phyloP scores from a whole-genome alignment of 2,329 filamentous ascomycete genomes.

The Aspergillus intermedius region DNA sequence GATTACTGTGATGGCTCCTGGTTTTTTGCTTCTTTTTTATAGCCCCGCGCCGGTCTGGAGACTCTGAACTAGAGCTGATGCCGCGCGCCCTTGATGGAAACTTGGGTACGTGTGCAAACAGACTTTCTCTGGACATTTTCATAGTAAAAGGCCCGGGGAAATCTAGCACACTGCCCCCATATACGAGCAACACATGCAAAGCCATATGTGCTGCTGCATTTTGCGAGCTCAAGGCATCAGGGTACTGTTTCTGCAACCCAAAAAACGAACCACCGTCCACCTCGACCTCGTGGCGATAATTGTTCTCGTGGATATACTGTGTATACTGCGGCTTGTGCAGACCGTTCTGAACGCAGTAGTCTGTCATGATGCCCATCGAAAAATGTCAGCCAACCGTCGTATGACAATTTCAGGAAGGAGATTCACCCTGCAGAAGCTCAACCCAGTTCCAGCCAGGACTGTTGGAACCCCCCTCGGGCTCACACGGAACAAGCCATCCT shows the following conservation, averaged over 20 bases:
- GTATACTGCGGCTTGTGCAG: slow-evolving; percentile 15
- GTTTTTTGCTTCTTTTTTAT: neutral
- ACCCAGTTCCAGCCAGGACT: slow-evolving; percentile 23
- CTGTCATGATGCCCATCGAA: slow-evolving; percentile 7
- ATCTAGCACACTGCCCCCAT: slow-evolving; percentile 2
- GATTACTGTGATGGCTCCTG: neutral
- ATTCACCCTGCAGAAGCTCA: slow-evolving; percentile 21
- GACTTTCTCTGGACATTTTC: neutral
- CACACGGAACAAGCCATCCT: slow-evolving; percentile 22
- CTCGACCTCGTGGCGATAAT: slow-evolving; percentile 22
- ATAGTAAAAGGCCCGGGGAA: slow-evolving; percentile 4
- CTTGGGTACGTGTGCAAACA: slow-evolving; percentile 2
- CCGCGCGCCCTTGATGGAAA: neutral
- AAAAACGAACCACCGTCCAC: slow-evolving; percentile 16
- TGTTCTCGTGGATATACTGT: slow-evolving; percentile 15
- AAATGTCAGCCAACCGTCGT: neutral
- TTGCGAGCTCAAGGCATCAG: slow-evolving; percentile 18
- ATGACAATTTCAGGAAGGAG: neutral
- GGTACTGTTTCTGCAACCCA: slow-evolving; percentile 13
- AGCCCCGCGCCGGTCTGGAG: neutral
- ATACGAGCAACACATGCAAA: slow-evolving; percentile 18
- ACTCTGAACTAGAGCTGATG: neutral
- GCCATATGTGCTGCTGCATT: slow-evolving; percentile 24
- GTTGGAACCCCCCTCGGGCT: slow-evolving; percentile 13
- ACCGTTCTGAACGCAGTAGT: slow-evolving; percentile 17